A percentile compares a stretch with the other conserved stretches of the same genome.
These are phyloP conservation scores for Heliocybe sulcata DNA, from an alignment of 1,284 basidiomycete genomes.

Conservation along the genomic window DNA sequence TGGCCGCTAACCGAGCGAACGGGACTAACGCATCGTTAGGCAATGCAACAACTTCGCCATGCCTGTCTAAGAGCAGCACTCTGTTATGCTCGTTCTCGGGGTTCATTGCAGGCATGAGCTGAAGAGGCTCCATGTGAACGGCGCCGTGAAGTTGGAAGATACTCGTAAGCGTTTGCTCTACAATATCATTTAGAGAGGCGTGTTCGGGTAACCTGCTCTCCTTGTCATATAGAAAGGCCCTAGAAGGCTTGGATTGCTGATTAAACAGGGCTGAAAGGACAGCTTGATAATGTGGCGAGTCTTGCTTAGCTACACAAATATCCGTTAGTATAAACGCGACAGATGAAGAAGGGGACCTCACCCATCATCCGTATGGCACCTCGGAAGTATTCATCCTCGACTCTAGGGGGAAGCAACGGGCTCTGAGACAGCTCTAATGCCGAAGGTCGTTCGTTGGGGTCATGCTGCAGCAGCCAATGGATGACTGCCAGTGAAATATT, in stretches of 20 bases:
- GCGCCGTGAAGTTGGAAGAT: slow-evolving; percentile 89
- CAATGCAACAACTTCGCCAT: slow-evolving; percentile 76
- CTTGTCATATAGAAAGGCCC: slow-evolving; percentile 77
- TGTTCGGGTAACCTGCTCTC: slow-evolving; percentile 68
- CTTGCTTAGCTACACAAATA: slow-evolving; percentile 47
- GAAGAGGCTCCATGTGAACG: slow-evolving; percentile 77
- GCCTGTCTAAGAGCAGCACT: slow-evolving; percentile 74
- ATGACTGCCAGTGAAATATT: slow-evolving; percentile 46
- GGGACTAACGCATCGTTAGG: slow-evolving; percentile 75
- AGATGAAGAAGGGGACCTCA: slow-evolving; percentile 20
- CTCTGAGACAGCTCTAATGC: slow-evolving; percentile 85
- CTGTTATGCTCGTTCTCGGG: slow-evolving; percentile 54
- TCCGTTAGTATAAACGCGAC: slow-evolving; percentile 4
- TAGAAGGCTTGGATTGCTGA: slow-evolving; percentile 57
- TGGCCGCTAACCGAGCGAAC: slow-evolving; percentile 82
- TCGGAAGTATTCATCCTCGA: slow-evolving; percentile 84
- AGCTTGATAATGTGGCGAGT: slow-evolving; percentile 68
- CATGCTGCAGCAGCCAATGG: slow-evolving; percentile 76
- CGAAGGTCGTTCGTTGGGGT: slow-evolving; percentile 75
- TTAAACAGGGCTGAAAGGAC: slow-evolving; percentile 68
- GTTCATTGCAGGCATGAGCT: slow-evolving; percentile 70
- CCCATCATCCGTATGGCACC: slow-evolving; percentile 76
- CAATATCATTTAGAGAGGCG: slow-evolving; percentile 67
- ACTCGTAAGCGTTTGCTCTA: slow-evolving; percentile 67
- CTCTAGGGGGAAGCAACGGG: slow-evolving; percentile 61